Evolutionary conservation across 495 filamentous ascomycete genomes (phyloP).

Genomic region (Talaromyces ruber): DNA sequence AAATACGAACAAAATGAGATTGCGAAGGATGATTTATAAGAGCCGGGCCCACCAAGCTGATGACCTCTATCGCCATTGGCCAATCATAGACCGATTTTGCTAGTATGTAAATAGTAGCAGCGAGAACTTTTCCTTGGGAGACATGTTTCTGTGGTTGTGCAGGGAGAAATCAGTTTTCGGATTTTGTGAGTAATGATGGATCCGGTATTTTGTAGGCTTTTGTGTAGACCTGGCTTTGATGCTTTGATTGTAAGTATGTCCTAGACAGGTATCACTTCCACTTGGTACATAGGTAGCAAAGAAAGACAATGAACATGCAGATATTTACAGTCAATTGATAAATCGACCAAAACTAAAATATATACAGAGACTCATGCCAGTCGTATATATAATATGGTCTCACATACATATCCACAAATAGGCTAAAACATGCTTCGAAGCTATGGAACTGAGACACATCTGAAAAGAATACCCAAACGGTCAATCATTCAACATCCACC

Average conservation of each 20-base stretch:
- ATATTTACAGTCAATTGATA: neutral
- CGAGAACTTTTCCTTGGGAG: neutral
- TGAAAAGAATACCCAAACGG: no score
- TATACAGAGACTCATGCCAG: neutral
- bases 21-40: neutral
- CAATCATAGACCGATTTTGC: neutral
- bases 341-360: neutral
- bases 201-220: no score
- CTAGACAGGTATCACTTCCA: no score
- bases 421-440: neutral
- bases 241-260: no score
- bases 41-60: neutral
- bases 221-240: neutral
- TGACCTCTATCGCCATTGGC: neutral
- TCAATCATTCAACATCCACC: conserved; percentile 20
- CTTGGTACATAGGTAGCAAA: no score
- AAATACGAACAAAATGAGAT: neutral
- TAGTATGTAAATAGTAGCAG: neutral
- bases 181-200: no score
- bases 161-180: neutral
- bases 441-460: neutral
- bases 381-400: neutral
- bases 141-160: neutral
- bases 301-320: neutral
- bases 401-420: neutral